These are phyloP conservation scores for Hyphopichia buzzinii DNA, from an alignment of 1,139 yeast genomes.

Conservation along the genomic window DNA sequence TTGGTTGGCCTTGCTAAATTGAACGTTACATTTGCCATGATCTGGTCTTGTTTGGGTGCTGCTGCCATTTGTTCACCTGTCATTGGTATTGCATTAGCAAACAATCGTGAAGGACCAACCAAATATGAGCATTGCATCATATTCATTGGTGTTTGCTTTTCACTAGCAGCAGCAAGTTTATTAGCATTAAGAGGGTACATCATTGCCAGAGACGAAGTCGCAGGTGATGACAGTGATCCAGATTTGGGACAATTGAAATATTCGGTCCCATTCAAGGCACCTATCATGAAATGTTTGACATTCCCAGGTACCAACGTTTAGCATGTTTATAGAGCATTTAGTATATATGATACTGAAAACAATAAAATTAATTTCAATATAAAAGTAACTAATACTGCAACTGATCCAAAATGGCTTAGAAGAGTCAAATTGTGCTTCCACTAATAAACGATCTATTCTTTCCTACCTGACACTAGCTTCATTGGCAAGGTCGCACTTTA, in stretches of 20 bases:
- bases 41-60: slow-evolving; percentile 39
- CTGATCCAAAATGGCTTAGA: too few species aligned
- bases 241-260: slow-evolving; percentile 11
- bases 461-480: too few species aligned
- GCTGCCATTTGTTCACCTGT: slow-evolving; percentile 45
- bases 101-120: slow-evolving; percentile 21
- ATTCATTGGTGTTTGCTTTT: slow-evolving; percentile 51
- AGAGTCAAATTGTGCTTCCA: too few species aligned
- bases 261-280: slow-evolving; percentile 4
- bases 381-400: too few species aligned
- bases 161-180: slow-evolving; percentile 38
- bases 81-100: slow-evolving; percentile 30
- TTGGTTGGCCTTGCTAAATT: slow-evolving; percentile 41
- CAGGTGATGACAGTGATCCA: slow-evolving; percentile 13
- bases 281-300: slow-evolving; percentile 1
- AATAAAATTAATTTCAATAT: too few species aligned
- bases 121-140: slow-evolving; percentile 50
- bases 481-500: too few species aligned
- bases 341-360: too few species aligned
- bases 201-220: slow-evolving; percentile 41
- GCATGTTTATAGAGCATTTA: too few species aligned
- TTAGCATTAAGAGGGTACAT: slow-evolving; percentile 48
- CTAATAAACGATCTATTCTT: too few species aligned
- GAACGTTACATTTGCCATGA: slow-evolving; percentile 38
- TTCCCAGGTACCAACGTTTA: too few species aligned